Base-by-base conservation (phyloP, 2,329 filamentous ascomycete species). In the Nothophoma quercina region DNA sequence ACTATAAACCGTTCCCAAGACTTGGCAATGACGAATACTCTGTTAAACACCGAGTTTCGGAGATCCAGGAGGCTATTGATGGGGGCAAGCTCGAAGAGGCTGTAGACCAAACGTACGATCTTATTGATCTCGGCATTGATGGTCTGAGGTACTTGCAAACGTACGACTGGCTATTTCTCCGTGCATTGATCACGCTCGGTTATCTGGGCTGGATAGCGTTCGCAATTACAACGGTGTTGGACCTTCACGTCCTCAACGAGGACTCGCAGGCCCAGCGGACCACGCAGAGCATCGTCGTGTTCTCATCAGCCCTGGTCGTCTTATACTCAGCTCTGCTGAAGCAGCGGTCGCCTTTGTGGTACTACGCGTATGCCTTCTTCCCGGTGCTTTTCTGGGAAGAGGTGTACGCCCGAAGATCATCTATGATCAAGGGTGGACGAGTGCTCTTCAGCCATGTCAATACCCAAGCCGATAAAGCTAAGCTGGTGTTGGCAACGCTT, bases 361-460 rank as follows among this genome's bases (percentile, higher is more conserved):
- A 99, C 73, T 99, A 98, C 68, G 85, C 86, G 2, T 99, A 99
- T 71, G 90, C 88, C 0, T 84, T 96, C 64, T 99, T 99, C 73
- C 95, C 95, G 0, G 87, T 96, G 2, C 84, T 91, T 51, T 98
- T 99, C 77, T 99, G 95, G 95, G 93, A 97, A 74, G 93, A 97
- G 68, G 90, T 97, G 0, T 93, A 88, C 73, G 90, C 90, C 3
- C 85, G 89, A 22, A 84, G 92, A 49, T 80, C 82, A 36, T 90
- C 90, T 33, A 74, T 97, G 10, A 67, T 77, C 5, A 82, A 86
- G 56, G 93, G 92, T 3, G 81, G 83, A 43, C 82, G 81, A 58
- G 81, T 84, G 41, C 78, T 98, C 7, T 87, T 96, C 60, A 82
- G 84, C 1, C 83, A 93, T 60, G 77, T 93, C 33, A 79, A 83